phyloP scores from a whole-genome alignment of 1,284 basidiomycete genomes.

The Ganoderma leucocontextum region DNA sequence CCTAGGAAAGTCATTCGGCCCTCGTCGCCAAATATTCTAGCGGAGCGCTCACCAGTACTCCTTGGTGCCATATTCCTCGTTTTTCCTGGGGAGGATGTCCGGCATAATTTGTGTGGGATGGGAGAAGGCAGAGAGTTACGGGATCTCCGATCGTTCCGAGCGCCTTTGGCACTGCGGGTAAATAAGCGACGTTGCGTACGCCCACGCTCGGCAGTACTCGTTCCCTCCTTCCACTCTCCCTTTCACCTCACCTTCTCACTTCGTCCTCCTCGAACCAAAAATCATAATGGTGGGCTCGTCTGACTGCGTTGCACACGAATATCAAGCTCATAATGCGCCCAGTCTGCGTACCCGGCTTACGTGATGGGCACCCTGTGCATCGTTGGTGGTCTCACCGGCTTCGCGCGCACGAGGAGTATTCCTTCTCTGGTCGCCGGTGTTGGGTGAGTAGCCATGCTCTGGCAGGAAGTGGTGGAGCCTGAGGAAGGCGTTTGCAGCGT shows the following conservation, averaged over 20 bases:
- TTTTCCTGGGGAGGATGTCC: slow-evolving; percentile 64
- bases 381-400: slow-evolving; percentile 80
- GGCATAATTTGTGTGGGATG: slow-evolving; percentile 30
- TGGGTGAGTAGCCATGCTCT: slow-evolving; percentile 53
- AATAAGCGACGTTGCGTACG: slow-evolving; percentile 22
- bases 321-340: slow-evolving; percentile 7
- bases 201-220: slow-evolving; percentile 24
- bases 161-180: slow-evolving; percentile 28
- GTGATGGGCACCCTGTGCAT: slow-evolving; percentile 82
- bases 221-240: slow-evolving; percentile 14
- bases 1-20: slow-evolving; percentile 46
- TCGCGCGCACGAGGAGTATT: slow-evolving; percentile 71
- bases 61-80: slow-evolving; percentile 79
- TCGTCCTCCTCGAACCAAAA: slow-evolving; percentile 2
- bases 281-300: slow-evolving; percentile 29
- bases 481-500: slow-evolving; percentile 54
- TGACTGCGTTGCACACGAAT: background rate
- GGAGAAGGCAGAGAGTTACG: slow-evolving; percentile 11
- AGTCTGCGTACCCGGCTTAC: slow-evolving; percentile 87
- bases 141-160: slow-evolving; percentile 25
- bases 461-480: slow-evolving; percentile 3
- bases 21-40: background rate
- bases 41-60: slow-evolving; percentile 70
- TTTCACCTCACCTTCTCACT: background rate
- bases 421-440: slow-evolving; percentile 86